A percentile compares a stretch with the other conserved stretches of the same genome.
Evolutionary conservation across 768 basidiomycete genomes (phyloP).

Genomic region (Lentinula sp.): DNA sequence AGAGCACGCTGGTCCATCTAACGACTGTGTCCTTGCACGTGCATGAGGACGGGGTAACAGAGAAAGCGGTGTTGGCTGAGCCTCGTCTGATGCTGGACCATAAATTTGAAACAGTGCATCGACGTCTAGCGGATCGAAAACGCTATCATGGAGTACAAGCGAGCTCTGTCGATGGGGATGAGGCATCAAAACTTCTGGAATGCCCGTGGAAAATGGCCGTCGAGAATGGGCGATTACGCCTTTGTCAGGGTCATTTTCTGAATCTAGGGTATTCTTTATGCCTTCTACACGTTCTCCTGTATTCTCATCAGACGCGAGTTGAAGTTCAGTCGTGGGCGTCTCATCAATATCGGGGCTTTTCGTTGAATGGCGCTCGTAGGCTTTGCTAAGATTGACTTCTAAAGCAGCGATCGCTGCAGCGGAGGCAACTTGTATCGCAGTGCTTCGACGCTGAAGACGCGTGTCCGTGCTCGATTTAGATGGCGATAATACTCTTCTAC

Average conservation of each 20-base stretch:
- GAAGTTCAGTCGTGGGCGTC: neutral
- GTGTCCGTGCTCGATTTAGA: neutral
- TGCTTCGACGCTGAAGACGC: neutral
- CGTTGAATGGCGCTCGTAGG: neutral
- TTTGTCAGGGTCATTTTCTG: neutral
- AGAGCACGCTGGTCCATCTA: neutral
- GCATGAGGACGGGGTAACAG: conserved; percentile 2
- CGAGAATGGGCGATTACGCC: neutral
- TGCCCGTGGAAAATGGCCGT: neutral
- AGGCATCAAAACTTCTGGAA: neutral
- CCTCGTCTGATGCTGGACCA: neutral
- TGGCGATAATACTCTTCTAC: neutral
- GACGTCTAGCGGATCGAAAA: neutral
- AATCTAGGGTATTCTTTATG: neutral
- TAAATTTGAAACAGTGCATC: neutral
- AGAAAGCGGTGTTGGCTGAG: neutral
- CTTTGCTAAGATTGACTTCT: neutral
- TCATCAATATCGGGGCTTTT: neutral
- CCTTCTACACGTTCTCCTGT: neutral
- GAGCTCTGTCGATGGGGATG: neutral
- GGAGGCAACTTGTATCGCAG: neutral
- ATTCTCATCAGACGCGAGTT: neutral
- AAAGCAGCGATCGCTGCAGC: conserved; percentile 2
- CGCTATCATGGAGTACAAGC: neutral
- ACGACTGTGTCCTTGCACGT: neutral